A percentile compares a stretch with the other conserved stretches of the same genome.
Evolutionary conservation across 2,329 filamentous ascomycete genomes (phyloP).

Genomic region (Sporothrix luriei): DNA sequence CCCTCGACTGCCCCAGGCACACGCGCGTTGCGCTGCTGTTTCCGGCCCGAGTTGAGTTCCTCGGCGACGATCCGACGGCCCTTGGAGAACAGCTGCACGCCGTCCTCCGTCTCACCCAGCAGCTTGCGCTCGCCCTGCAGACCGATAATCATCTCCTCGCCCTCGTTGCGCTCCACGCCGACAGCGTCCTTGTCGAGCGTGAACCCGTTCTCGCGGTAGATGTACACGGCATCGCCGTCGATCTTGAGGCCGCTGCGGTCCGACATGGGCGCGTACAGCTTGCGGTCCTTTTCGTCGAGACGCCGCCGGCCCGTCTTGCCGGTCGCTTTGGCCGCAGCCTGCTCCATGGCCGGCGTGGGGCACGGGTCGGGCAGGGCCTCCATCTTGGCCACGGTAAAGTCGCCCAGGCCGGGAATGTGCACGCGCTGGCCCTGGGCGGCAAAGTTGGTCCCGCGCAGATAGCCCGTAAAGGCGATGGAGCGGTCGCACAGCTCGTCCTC

Average conservation of each 20-base stretch:
- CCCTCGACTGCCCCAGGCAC: constrained; percentile 63
- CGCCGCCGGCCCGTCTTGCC: constrained; percentile 76
- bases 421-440: constrained; percentile 80
- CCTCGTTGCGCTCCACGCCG: constrained; percentile 78
- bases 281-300: constrained; percentile 94
- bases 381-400: constrained; percentile 79
- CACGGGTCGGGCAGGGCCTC: constrained; percentile 92
- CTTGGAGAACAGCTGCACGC: constrained; percentile 81
- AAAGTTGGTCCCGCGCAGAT: constrained; percentile 93
- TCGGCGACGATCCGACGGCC: constrained; percentile 68
- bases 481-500: constrained; percentile 87
- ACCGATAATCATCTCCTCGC: constrained; percentile 90
- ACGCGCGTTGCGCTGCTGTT: constrained; percentile 60
- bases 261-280: constrained; percentile 96
- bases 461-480: constrained; percentile 87
- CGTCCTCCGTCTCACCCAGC: constrained; percentile 78
- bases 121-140: constrained; percentile 81
- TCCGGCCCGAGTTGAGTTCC: constrained; percentile 63
- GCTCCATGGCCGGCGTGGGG: constrained; percentile 88
- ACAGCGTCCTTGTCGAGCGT: constrained; percentile 72
- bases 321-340: constrained; percentile 78
- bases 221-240: constrained; percentile 96
- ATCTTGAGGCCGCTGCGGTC: constrained; percentile 95
- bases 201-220: constrained; percentile 68
- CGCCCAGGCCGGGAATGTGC: constrained; percentile 89